Conservation (phyloP, 2,329 filamentous ascomycete species). For the Nothophoma quercina region DNA sequence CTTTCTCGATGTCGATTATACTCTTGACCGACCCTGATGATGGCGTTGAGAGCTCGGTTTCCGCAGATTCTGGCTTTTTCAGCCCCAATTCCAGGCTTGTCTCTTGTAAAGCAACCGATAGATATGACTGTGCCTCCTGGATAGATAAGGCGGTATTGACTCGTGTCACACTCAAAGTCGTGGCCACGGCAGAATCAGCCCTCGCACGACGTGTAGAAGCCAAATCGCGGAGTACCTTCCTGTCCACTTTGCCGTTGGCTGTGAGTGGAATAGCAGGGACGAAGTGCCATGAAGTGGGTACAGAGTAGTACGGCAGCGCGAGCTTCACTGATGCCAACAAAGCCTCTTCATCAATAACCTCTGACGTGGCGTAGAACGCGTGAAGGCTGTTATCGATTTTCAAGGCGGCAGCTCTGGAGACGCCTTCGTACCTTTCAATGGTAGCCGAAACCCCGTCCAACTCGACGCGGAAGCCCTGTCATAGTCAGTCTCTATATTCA, state of each 20-base stretch:
- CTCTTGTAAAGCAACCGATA: slow-evolving; percentile 18
- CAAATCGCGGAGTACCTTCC: slow-evolving; percentile 54
- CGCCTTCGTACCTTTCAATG: slow-evolving; percentile 39
- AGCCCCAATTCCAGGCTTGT: neutral
- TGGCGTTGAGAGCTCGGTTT: slow-evolving; percentile 1
- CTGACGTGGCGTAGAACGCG: slow-evolving; percentile 59
- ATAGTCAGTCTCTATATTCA: slow-evolving; percentile 11
- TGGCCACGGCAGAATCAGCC: slow-evolving; percentile 14
- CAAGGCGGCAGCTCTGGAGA: slow-evolving; percentile 59
- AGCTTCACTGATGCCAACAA: slow-evolving; percentile 53
- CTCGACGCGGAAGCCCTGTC: slow-evolving; percentile 66
- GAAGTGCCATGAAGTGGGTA: slow-evolving; percentile 57
- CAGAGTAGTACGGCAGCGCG: slow-evolving; percentile 63
- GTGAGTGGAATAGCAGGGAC: slow-evolving; percentile 60
- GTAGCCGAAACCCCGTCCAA: slow-evolving; percentile 62
- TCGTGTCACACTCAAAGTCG: neutral
- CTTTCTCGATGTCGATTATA: slow-evolving; percentile 5
- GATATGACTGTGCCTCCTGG: neutral
- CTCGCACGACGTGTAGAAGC: slow-evolving; percentile 6
- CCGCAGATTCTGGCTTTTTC: neutral
- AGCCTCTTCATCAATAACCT: slow-evolving; percentile 31
- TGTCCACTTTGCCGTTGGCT: slow-evolving; percentile 65
- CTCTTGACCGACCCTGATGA: slow-evolving; percentile 1
- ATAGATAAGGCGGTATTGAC: neutral
- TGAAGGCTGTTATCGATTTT: slow-evolving; percentile 60